Evolutionary conservation across 805 yeast genomes (phyloP).

Genomic region (Starmera quercuum): DNA sequence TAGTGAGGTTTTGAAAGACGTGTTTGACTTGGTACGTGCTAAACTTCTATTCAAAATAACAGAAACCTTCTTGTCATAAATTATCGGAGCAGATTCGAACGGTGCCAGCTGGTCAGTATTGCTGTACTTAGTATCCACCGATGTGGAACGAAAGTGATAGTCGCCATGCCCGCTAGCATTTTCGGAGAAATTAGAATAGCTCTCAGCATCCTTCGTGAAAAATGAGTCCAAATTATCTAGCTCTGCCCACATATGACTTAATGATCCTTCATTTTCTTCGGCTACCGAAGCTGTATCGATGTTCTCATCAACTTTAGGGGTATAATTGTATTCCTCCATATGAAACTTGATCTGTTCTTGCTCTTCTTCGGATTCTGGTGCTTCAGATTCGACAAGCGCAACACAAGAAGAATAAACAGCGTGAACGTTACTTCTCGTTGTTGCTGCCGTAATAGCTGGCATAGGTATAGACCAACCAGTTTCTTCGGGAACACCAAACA

Average conservation of each 20-base stretch:
- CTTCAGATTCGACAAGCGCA: conserved; percentile 22
- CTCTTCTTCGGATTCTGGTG: conserved; percentile 20
- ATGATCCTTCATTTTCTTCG: conserved; percentile 63
- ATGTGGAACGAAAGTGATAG: conserved; percentile 31
- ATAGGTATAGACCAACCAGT: conserved; percentile 97
- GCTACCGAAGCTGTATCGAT: conserved; percentile 40
- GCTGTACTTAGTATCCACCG: conserved; percentile 57
- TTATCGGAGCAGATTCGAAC: conserved; percentile 68
- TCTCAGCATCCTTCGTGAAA: conserved; percentile 56
- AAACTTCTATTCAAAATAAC: conserved; percentile 65
- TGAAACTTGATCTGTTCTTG: conserved; percentile 39
- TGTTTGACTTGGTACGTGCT: conserved; percentile 65
- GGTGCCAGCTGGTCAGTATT: conserved; percentile 38
- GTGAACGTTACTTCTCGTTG: conserved; percentile 88
- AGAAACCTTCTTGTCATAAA: conserved; percentile 74
- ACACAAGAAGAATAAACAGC: conserved; percentile 88
- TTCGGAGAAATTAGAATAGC: conserved; percentile 16
- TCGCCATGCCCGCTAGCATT: conserved; percentile 18
- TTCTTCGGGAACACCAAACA: conserved; percentile 92
- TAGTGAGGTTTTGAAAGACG: conserved; percentile 69
- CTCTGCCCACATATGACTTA: conserved; percentile 90
- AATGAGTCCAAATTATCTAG: conserved; percentile 84
- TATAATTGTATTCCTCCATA: conserved; percentile 49
- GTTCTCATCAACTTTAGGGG: conserved; percentile 18
- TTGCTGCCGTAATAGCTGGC: conserved; percentile 87